Base-by-base conservation (phyloP, 306 rosid genomes). In the Echinosophora koreensis region DNA sequence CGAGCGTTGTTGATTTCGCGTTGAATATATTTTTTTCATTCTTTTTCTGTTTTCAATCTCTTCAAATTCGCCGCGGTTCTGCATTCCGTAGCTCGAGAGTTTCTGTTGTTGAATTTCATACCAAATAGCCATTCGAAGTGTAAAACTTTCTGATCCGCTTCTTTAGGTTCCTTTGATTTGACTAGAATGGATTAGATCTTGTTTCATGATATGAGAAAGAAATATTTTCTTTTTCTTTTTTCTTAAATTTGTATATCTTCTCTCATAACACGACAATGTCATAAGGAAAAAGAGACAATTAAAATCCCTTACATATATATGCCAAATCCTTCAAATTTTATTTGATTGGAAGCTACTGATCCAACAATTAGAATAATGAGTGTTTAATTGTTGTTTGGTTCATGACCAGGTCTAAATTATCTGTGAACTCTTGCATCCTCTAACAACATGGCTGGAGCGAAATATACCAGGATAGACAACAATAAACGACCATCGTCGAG, bases 401-500 rank as follows among this genome's bases (percentile, higher is more conserved):
- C 8, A 12, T 79, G 77, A 10, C 22, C 71, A 85, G 88, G 82
- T 81, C 11, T 79, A 39, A 67, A 84, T 37, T 81, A 37, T 78
- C 81, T 16, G 77, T 77, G 57, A 78, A 63, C 18, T 30, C 0
- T 11, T 74, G 51, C 70, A 38, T 35, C 69, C 46, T 66, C 22
- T 27, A 60, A 27, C 72, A 79, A 76, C 47, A 95, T 95, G 98
- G 98, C 98, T 37, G 39, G 52, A 47, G 93, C 88, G 14, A 92
- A 81, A 69, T 95, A 95, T 84, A 81, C 84, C 11, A 86, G 97
- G 82, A 74, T 92, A 32, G 98, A 95, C 70, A 86, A 95, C 68
- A 86, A 81, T 55, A 83, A 86, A 76, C 85, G 92, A 73, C 66
- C 97, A 8, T 12, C 93, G 1, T 68, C 97, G 14, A 83, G 93